Base-by-base conservation (phyloP, 2,329 filamentous ascomycete genomes). In the Xylaria multiplex region DNA sequence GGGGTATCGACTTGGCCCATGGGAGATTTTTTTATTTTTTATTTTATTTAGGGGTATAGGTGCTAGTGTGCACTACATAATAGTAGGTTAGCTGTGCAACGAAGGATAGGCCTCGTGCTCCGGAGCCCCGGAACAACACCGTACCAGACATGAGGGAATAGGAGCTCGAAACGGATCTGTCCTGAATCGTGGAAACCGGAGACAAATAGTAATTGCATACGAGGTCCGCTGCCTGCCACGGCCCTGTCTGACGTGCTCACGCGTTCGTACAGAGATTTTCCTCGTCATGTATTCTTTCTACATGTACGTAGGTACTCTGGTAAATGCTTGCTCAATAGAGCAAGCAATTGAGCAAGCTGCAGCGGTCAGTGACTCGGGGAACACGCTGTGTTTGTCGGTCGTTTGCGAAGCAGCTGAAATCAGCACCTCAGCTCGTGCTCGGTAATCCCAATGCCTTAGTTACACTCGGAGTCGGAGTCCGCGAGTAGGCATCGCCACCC, bases 171-270 rank as follows among this genome's bases (percentile, higher is more conserved):
- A 50, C 52, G 48, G 57, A 64, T 61, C 30, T 62, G 45, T 43
- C 54, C 59, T 64, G 50, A 65, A 59, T 69, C 62, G 59, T 59
- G 46, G 35, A 56, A 50, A 58, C 30, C 32, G 62, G 54, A 59
- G 42, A 35, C 53, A 55, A 66, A 64, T 52, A 62, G 60, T 66
- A 64, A 70, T 62, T 64, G 57, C 66, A 69, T 66, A 68, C 68
- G 59, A 68, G 57, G 42, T 66, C 59, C 59, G 62, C 55, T 35
- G 49, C 43, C 56, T 48, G 63, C 52, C 50, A 52, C 54, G 59
- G 46, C 43, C 52, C 13, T 57, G 54, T 66, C 55, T 62, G 60
- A 59, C 58, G 50, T 69, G 68, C 68, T 70, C 68, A 70, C 68
- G 63, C 63, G 68, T 62, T 45, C 9, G 16, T 14, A 43, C 63